Percentiles rank a stretch among this genome's conserved stretches.
Evolutionary conservation across 495 filamentous ascomycete species (phyloP).

Genomic region (Xylaria flabelliformis): DNA sequence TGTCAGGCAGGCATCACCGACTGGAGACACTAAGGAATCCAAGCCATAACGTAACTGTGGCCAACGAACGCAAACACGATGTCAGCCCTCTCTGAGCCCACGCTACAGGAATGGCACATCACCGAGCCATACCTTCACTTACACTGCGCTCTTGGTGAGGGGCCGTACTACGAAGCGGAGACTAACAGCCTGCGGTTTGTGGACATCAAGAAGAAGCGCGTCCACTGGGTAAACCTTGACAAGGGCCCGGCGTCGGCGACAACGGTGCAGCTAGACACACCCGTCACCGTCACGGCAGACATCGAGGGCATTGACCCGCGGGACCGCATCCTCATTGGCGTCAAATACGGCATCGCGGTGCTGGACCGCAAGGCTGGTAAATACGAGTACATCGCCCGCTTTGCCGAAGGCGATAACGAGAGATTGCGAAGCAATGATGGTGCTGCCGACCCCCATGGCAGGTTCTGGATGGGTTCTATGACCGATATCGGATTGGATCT

Average conservation of each 20-base stretch:
- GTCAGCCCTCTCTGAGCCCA: slow-evolving; percentile 15
- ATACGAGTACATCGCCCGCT: slow-evolving; percentile 53
- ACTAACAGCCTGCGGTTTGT: slow-evolving; percentile 82
- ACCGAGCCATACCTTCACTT: slow-evolving; percentile 76
- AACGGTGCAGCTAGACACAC: slow-evolving; percentile 69
- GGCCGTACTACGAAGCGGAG: slow-evolving; percentile 74
- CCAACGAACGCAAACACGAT: background rate
- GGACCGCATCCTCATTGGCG: slow-evolving; percentile 74
- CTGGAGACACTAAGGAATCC: background rate
- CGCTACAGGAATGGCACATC: slow-evolving; percentile 52
- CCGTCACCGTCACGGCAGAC: slow-evolving; percentile 82
- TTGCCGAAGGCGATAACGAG: slow-evolving; percentile 52
- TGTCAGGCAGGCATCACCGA: background rate
- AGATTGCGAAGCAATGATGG: slow-evolving; percentile 79
- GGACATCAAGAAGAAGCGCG: slow-evolving; percentile 80
- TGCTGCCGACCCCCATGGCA: slow-evolving; percentile 76
- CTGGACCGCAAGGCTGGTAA: slow-evolving; percentile 66
- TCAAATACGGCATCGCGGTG: slow-evolving; percentile 80
- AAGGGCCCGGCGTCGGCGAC: slow-evolving; percentile 61
- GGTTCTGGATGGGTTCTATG: slow-evolving; percentile 92
- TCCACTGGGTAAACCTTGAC: slow-evolving; percentile 76
- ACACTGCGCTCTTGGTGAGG: slow-evolving; percentile 80
- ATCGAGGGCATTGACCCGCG: slow-evolving; percentile 70
- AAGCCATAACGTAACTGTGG: slow-evolving; percentile 1
- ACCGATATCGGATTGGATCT: slow-evolving; percentile 68